These are phyloP conservation scores for Tetrahymena thermophila DNA, from an alignment of 73 alveolate genomes.

Conservation along the genomic window DNA sequence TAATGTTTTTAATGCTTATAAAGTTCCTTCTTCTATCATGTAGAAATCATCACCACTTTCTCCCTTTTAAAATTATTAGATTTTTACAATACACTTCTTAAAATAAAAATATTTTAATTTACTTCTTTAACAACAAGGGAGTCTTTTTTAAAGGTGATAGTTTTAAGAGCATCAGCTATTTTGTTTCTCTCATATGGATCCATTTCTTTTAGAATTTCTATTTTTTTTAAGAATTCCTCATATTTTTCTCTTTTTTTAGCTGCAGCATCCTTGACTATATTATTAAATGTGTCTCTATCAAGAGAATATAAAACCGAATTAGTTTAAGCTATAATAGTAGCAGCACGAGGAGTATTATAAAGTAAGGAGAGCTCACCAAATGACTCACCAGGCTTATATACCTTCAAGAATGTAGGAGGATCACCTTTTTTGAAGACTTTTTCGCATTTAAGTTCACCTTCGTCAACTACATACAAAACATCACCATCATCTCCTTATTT, in stretches of 20 bases:
- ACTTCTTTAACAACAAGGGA: slow-evolving; percentile 80
- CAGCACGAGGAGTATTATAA: slow-evolving; percentile 90
- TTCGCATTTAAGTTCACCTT: slow-evolving; percentile 58
- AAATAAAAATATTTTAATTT: neutral
- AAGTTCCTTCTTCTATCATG: slow-evolving; percentile 89
- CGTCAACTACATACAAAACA: slow-evolving; percentile 63
- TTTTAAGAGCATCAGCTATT: slow-evolving; percentile 94
- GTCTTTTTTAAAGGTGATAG: slow-evolving; percentile 66
- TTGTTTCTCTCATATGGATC: slow-evolving; percentile 97
- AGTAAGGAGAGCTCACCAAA: slow-evolving; percentile 88
- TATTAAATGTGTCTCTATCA: slow-evolving; percentile 94
- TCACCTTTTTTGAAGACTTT: slow-evolving; percentile 38
- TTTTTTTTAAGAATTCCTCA: slow-evolving; percentile 77
- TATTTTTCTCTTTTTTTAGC: slow-evolving; percentile 86
- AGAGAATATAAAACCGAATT: slow-evolving; percentile 75
- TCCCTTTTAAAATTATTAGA: slow-evolving; percentile 57
- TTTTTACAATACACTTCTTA: neutral
- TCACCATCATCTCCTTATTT: slow-evolving; percentile 71
- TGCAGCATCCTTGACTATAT: slow-evolving; percentile 88
- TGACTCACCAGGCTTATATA: slow-evolving; percentile 78
- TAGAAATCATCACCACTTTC: slow-evolving; percentile 94
- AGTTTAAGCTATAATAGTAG: slow-evolving; percentile 84
- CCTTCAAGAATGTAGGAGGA: slow-evolving; percentile 44
- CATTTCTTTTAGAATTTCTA: slow-evolving; percentile 64
- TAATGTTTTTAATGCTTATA: slow-evolving; percentile 82